Percentiles rank a stretch among this genome's conserved stretches.
These are phyloP conservation scores for Phytopythium kandeliae DNA, from an alignment of 352 stramenopile species.

Conservation along the genomic window DNA sequence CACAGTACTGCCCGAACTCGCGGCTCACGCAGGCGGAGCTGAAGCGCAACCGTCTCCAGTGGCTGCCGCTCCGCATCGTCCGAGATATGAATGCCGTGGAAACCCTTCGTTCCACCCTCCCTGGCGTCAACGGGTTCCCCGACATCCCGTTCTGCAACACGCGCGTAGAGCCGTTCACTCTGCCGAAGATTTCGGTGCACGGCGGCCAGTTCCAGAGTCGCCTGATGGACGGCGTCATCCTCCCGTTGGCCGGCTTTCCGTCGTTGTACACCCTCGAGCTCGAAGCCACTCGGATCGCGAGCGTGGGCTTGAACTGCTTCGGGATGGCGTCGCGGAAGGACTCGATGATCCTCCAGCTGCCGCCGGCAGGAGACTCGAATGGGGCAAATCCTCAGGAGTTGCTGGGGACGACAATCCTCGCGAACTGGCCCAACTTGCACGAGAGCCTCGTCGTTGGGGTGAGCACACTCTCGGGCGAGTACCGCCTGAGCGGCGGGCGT, in stretches of 20 bases:
- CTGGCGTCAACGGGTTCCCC: conserved; percentile 50
- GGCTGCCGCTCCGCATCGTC: conserved; percentile 73
- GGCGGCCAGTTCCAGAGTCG: conserved; percentile 66
- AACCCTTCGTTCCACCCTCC: conserved; percentile 61
- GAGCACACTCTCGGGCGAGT: conserved; percentile 55
- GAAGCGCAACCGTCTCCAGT: conserved; percentile 81
- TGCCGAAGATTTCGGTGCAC: conserved; percentile 38
- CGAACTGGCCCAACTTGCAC: conserved; percentile 99
- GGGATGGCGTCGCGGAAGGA: conserved; percentile 83
- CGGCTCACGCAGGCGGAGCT: conserved; percentile 89
- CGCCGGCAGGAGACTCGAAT: conserved; percentile 14
- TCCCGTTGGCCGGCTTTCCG: conserved; percentile 74
- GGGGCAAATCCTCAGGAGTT: conserved; percentile 27
- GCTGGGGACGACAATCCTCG: conserved; percentile 78
- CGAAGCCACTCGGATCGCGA: conserved; percentile 47
- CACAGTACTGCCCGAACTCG: conserved; percentile 57
- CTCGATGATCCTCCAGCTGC: conserved; percentile 65
- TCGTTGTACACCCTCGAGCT: conserved; percentile 63
- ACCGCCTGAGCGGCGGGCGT: conserved; percentile 27
- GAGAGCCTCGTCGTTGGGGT: conserved; percentile 89
- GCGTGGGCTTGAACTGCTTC: conserved; percentile 93
- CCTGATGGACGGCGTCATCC: conserved; percentile 62
- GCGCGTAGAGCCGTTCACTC: conserved; percentile 41
- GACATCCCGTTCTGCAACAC: conserved; percentile 67
- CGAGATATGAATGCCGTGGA: conserved; percentile 75